phyloP scores from a whole-genome alignment of 139 green algal species.

The Spirogloea muscicola region DNA sequence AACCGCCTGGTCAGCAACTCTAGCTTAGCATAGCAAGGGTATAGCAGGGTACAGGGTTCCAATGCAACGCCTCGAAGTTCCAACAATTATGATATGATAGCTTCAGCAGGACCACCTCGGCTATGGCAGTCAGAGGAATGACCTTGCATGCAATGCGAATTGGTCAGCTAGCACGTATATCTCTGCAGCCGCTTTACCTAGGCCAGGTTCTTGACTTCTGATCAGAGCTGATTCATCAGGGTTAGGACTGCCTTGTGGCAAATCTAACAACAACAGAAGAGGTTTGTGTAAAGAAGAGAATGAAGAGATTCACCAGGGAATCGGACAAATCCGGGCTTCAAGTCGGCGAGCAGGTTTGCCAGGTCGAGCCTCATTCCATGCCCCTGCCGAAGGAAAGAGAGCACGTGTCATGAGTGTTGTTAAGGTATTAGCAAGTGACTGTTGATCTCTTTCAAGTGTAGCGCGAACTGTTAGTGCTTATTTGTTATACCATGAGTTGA shows the following conservation, averaged over 20 bases:
- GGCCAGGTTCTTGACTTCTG: not conserved
- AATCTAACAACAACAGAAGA: not conserved
- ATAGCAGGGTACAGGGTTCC: not conserved
- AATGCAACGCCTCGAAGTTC: not conserved
- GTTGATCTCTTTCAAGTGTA: no score
- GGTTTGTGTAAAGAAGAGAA: not conserved
- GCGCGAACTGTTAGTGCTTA: no score
- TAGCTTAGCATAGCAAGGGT: not conserved
- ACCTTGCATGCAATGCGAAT: no score
- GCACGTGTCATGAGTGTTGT: not conserved
- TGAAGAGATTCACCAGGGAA: conserved; percentile 27
- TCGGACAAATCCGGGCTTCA: conserved; percentile 39
- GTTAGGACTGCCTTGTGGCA: not conserved
- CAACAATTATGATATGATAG: no score
- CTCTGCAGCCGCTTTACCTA: no score
- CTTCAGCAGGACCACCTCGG: no score
- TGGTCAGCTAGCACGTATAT: no score
- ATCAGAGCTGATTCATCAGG: not conserved
- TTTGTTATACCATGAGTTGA: no score
- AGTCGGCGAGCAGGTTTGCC: not conserved
- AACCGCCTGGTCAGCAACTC: conserved; percentile 53
- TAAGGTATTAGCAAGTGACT: no score
- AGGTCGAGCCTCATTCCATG: conserved; percentile 29
- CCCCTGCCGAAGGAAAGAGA: conserved; percentile 10
- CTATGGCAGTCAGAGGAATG: no score